A percentile compares a stretch with the other conserved stretches of the same genome.
These are phyloP conservation scores for Aschersonia sp. DNA, from an alignment of 2,329 filamentous ascomycete genomes.

Conservation along the genomic window DNA sequence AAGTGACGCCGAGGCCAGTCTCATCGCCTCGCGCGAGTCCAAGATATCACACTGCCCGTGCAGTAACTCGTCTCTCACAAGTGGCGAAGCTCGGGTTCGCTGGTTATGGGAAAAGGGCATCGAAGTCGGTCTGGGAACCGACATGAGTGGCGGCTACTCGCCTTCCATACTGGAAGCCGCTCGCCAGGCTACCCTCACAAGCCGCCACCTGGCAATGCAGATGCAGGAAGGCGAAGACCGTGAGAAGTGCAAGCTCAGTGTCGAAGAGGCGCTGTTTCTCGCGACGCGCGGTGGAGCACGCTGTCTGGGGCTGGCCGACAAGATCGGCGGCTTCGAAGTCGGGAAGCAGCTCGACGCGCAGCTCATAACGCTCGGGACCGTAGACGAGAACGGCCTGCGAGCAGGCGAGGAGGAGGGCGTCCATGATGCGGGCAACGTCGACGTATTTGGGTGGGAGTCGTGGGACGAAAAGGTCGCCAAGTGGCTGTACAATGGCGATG, in stretches of 20 bases:
- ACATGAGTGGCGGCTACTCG: slow-evolving; percentile 79
- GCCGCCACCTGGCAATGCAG: slow-evolving; percentile 52
- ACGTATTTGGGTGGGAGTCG: slow-evolving; percentile 83
- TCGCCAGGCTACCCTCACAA: slow-evolving; percentile 66
- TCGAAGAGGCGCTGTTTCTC: slow-evolving; percentile 75
- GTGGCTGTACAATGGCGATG: slow-evolving; percentile 90
- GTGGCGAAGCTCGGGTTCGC: slow-evolving; percentile 63
- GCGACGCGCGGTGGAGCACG: slow-evolving; percentile 78
- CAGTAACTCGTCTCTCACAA: slow-evolving; percentile 71
- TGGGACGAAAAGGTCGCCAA: slow-evolving; percentile 81
- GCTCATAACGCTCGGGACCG: slow-evolving; percentile 49
- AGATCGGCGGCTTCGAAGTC: slow-evolving; percentile 67
- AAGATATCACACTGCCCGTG: slow-evolving; percentile 79
- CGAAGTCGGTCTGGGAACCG: slow-evolving; percentile 74
- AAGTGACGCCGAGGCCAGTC: slow-evolving; percentile 44
- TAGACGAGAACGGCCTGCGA: slow-evolving; percentile 20
- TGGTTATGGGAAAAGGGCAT: slow-evolving; percentile 61
- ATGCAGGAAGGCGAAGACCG: slow-evolving; percentile 16
- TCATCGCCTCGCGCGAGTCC: slow-evolving; percentile 45
- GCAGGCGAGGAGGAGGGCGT: slow-evolving; percentile 10
- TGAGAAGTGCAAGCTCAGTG: slow-evolving; percentile 52
- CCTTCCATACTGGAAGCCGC: slow-evolving; percentile 72
- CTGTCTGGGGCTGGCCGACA: slow-evolving; percentile 58
- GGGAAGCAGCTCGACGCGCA: slow-evolving; percentile 90
- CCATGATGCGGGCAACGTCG: slow-evolving; percentile 48